Percentiles rank a stretch among this genome's conserved stretches.
These are phyloP conservation scores for Colletotrichum paranaense DNA, from an alignment of 2,329 filamentous ascomycete species.

Conservation along the genomic window DNA sequence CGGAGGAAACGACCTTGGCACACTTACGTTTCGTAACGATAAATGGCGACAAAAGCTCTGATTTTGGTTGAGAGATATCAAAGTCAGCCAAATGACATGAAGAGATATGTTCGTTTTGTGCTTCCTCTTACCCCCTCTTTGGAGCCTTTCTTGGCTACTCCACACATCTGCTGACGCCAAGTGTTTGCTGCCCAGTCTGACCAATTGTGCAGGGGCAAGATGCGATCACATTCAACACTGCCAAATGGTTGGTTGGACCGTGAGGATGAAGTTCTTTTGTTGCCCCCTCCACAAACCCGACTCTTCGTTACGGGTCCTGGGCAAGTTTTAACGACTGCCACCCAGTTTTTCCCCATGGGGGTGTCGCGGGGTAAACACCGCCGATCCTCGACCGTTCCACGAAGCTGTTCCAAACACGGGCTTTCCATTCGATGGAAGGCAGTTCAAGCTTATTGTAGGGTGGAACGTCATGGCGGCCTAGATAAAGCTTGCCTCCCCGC, in stretches of 20 bases:
- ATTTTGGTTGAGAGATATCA: not conserved
- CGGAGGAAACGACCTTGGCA: slow-evolving; percentile 19
- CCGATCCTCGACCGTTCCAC: slow-evolving; percentile 27
- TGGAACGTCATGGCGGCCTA: slow-evolving; percentile 25
- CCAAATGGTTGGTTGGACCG: not conserved
- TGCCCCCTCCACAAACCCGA: not conserved
- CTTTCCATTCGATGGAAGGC: slow-evolving; percentile 11
- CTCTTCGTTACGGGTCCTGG: not conserved
- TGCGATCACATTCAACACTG: not conserved
- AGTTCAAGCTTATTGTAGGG: slow-evolving; percentile 25
- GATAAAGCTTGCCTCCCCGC: slow-evolving; percentile 31
- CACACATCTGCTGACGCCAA: slow-evolving; percentile 36
- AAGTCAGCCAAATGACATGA: not conserved
- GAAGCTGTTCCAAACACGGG: not conserved
- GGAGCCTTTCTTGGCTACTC: slow-evolving; percentile 30
- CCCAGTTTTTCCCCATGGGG: slow-evolving; percentile 29
- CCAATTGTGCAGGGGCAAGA: slow-evolving; percentile 18
- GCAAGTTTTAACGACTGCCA: slow-evolving; percentile 31
- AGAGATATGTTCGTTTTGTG: not conserved
- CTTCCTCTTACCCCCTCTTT: not conserved
- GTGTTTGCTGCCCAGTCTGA: slow-evolving; percentile 21
- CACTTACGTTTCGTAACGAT: not conserved
- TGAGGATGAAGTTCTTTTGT: not conserved
- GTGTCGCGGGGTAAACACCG: slow-evolving; percentile 30
- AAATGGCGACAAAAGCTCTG: not conserved